phyloP scores from a whole-genome alignment of 305 asterid genomes.

The Ajuga reptans region DNA sequence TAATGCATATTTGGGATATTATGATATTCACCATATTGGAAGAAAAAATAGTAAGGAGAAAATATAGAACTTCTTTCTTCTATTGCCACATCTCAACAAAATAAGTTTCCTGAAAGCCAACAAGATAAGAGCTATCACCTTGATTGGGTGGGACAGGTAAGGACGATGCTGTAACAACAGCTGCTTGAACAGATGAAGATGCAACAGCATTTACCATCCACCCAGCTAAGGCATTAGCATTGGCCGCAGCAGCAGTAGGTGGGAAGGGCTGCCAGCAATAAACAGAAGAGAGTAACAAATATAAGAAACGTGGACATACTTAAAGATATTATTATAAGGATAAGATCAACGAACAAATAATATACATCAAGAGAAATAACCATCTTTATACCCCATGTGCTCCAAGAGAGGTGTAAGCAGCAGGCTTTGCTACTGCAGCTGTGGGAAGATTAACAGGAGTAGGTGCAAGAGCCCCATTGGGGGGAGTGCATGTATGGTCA shows the following conservation, averaged over 20 bases:
- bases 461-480: conserved; percentile 77
- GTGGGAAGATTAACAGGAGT: conserved; percentile 70
- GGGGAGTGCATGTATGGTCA: conserved; percentile 75
- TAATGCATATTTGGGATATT: conserved; percentile 2
- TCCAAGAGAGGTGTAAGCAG: conserved; percentile 68
- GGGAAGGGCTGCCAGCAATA: conserved; percentile 65
- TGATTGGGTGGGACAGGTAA: conserved; percentile 75
- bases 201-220: conserved; percentile 96
- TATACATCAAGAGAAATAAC: neutral
- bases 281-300: conserved; percentile 15
- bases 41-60: neutral
- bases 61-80: neutral
- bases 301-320: neutral
- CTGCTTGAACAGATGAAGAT: conserved; percentile 90
- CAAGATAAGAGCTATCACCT: conserved; percentile 35
- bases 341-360: neutral
- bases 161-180: conserved; percentile 88
- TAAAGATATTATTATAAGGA: neutral
- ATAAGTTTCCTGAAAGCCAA: conserved; percentile 10
- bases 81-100: conserved; percentile 4
- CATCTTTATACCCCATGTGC: conserved; percentile 64
- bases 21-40: neutral
- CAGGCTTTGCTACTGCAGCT: conserved; percentile 67
- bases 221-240: conserved; percentile 80
- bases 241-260: conserved; percentile 63